Evolutionary conservation across 129 eudicot genomes (phyloP), one percentile per base, ranked within the genome.

Genomic region (Smallanthus sonchifolius): DNA sequence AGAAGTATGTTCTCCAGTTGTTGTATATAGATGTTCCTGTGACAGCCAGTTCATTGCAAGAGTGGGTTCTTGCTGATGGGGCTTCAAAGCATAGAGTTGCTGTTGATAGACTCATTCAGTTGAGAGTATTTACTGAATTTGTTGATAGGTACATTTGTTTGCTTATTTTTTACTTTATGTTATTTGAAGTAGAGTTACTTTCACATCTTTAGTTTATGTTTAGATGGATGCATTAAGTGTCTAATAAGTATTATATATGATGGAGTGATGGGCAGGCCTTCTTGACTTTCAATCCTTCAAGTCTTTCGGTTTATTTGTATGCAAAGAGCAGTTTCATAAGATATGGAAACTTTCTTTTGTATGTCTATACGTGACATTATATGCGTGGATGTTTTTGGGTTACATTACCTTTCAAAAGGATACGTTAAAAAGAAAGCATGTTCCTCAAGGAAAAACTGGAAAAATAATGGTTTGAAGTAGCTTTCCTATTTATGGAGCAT

Each of bases 41-140:
- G 63, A 15, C 92, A 55, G 95, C 91, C 54, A 90, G 81, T 67
- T 86, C 79, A 68, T 65, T 93, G 89, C 90, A 90, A 69, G 98
- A 84, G 67, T 93, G 96, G 96, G 98, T 93, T 75, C 88, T 90
- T 67, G 51, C 84, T 37, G 98, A 93, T 75, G 96, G 98, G 30
- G 59, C 65, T 35, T 84, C 92, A 54, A 92, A 93, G 84, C 96
- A 93, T 75, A 90, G 86, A 73, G 92, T 86, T 17, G 95, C 98
- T 28, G 73, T 93, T 81, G 98, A 93, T 79, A 85, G 89, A 69
- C 84, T 93, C 80, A 67, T 90, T 75, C 98, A 93, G 77, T 79
- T 93, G 83, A 90, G 98, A 80, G 72, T 93, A 37, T 78, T 93
- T 67, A 85, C 85, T 66, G 92, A 93, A 84, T 78, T 83, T 75